A percentile compares a stretch with the other conserved stretches of the same genome.
Conservation (phyloP, 768 basidiomycete species). For the Pleurotus tuoliensis region DNA sequence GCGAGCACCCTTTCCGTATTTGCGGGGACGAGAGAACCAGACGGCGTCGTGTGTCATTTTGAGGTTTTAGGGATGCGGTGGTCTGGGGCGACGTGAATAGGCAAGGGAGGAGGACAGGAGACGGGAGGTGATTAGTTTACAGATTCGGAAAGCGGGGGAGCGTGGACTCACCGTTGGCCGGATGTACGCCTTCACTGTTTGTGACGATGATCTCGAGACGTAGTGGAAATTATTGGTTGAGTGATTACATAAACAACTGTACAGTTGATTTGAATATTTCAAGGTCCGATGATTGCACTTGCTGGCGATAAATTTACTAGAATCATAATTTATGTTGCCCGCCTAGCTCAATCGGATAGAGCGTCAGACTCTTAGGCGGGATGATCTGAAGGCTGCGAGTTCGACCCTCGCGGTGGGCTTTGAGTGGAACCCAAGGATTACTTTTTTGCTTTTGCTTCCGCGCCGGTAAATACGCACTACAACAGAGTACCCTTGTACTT, state of each 20-base stretch:
- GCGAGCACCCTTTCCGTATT: conserved; percentile 92
- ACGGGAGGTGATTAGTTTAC: not conserved
- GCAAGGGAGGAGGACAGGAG: not conserved
- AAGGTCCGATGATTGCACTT: not conserved
- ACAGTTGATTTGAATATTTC: conserved; percentile 1
- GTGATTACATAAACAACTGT: conserved; percentile 8
- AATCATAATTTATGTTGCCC: conserved; percentile 22
- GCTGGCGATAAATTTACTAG: not conserved
- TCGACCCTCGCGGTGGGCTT: conserved; percentile 77
- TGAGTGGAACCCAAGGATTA: too few relatives aligned
- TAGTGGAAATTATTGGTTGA: not conserved
- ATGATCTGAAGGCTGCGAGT: conserved; percentile 80
- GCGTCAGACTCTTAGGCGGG: conserved; percentile 48
- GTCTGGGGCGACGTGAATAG: conserved; percentile 5
- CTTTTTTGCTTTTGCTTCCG: not conserved
- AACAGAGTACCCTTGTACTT: too few relatives aligned
- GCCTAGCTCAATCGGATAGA: conserved; percentile 67
- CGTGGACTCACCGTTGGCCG: not conserved
- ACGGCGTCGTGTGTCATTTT: conserved; percentile 98
- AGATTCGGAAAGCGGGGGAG: too few relatives aligned
- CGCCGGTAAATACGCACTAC: not conserved
- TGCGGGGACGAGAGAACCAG: conserved; percentile 96
- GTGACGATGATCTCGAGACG: not conserved
- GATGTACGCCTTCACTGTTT: conserved; percentile 5
- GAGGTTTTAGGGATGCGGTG: conserved; percentile 15